A percentile compares a stretch with the other conserved stretches of the same genome.
phyloP scores from a whole-genome alignment of 2,329 filamentous ascomycete genomes.

The Alternaria metachromatica region DNA sequence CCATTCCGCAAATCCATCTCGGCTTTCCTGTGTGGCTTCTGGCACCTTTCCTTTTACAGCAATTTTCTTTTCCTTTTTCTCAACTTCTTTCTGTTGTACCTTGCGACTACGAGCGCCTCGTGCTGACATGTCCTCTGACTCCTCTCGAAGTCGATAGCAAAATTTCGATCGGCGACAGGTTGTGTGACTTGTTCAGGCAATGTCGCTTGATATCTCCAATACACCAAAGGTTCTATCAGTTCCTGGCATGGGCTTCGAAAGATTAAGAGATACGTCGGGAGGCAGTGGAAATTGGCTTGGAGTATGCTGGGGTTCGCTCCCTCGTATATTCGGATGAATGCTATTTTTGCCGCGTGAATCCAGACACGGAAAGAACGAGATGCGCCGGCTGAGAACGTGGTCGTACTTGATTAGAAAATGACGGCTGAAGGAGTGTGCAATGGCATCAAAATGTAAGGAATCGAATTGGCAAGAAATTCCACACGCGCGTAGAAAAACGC shows the following conservation, averaged over 20 bases:
- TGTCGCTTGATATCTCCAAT: neutral
- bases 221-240: neutral
- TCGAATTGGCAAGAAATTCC: slow-evolving; percentile 1
- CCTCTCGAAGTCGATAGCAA: neutral
- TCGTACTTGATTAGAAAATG: neutral
- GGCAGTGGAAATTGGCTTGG: neutral
- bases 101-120: slow-evolving; percentile 50
- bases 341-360: neutral
- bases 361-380: slow-evolving; percentile 1
- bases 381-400: neutral
- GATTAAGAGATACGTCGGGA: neutral
- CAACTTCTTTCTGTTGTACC: slow-evolving; percentile 48
- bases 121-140: slow-evolving; percentile 50
- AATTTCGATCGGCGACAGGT: neutral
- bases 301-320: neutral
- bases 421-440: slow-evolving; percentile 22
- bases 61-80: slow-evolving; percentile 49
- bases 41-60: slow-evolving; percentile 39
- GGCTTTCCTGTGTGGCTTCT: slow-evolving; percentile 26
- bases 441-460: slow-evolving; percentile 5
- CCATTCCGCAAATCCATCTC: slow-evolving; percentile 42
- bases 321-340: neutral
- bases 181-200: neutral
- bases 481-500: slow-evolving; percentile 9
- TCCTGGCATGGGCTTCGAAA: neutral